Evolutionary conservation across 257 asterid genomes (phyloP).

Genomic region (Perilla frutescens): DNA sequence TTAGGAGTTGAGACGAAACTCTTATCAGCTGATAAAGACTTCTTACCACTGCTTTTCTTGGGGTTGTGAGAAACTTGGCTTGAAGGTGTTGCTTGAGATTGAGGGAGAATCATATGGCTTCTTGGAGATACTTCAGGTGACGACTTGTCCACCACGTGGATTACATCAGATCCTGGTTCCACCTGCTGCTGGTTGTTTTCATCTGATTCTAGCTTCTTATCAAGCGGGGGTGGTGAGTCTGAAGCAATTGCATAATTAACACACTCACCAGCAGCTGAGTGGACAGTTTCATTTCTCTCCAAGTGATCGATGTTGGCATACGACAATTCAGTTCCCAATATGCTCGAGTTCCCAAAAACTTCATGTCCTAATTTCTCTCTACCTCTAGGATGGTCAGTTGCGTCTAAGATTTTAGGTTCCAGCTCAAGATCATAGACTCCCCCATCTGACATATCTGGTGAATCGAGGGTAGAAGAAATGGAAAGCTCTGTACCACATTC

Average conservation of each 20-base stretch:
- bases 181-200: conserved; percentile 40
- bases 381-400: conserved; percentile 41
- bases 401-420: conserved; percentile 47
- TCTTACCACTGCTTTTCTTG: conserved; percentile 59
- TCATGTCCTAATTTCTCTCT: conserved; percentile 42
- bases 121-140: conserved; percentile 76
- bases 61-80: conserved; percentile 64
- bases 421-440: conserved; percentile 53
- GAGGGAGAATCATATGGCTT: conserved; percentile 63
- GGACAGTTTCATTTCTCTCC: conserved; percentile 40
- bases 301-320: conserved; percentile 39
- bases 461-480: conserved; percentile 86
- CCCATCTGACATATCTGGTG: conserved; percentile 69
- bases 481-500: conserved; percentile 95
- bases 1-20: conserved; percentile 43
- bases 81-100: conserved; percentile 80
- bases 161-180: conserved; percentile 50
- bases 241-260: conserved; percentile 33
- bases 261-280: conserved; percentile 36
- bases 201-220: conserved; percentile 51
- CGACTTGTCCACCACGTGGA: conserved; percentile 44
- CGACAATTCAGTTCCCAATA: conserved; percentile 45
- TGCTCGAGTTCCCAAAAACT: conserved; percentile 38
- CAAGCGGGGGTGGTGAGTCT: conserved; percentile 39
- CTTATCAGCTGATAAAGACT: conserved; percentile 55